Conservation (phyloP, 441 rosid species). For the Biscutella auriculata region DNA sequence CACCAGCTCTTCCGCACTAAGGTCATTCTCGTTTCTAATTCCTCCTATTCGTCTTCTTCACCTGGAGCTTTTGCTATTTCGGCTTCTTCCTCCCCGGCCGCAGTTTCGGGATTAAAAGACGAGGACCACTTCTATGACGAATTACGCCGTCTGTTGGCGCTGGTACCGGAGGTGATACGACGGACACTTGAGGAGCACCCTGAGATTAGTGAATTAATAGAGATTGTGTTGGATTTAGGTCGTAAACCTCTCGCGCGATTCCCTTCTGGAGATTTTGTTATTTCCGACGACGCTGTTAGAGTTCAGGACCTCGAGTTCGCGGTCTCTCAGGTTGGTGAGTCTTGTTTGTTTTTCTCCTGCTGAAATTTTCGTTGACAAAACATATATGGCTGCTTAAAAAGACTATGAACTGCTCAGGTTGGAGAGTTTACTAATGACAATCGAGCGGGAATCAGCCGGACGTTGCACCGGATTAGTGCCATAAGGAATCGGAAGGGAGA, state of each 20-base stretch:
- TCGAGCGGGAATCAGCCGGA: slow-evolving; percentile 81
- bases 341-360: not conserved
- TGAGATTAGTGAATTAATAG: slow-evolving; percentile 49
- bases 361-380: not conserved
- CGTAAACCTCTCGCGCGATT: slow-evolving; percentile 79
- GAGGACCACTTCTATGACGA: slow-evolving; percentile 45
- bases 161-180: slow-evolving; percentile 61
- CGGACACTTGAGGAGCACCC: slow-evolving; percentile 44
- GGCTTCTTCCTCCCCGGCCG: slow-evolving; percentile 18
- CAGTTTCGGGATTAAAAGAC: not conserved
- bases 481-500: slow-evolving; percentile 63
- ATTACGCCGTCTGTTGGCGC: slow-evolving; percentile 55
- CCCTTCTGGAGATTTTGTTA: slow-evolving; percentile 67
- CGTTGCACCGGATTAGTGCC: slow-evolving; percentile 79
- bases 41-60: slow-evolving; percentile 18
- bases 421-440: slow-evolving; percentile 86
- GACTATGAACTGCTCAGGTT: slow-evolving; percentile 34
- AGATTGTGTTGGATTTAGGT: slow-evolving; percentile 86
- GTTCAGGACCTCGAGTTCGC: slow-evolving; percentile 50
- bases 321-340: slow-evolving; percentile 52
- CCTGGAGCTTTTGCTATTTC: slow-evolving; percentile 5
- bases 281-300: slow-evolving; percentile 47
- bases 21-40: not conserved
- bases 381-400: slow-evolving; percentile 6
- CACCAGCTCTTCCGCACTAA: not conserved